Conservation (phyloP, 768 basidiomycete genomes). For the Suillus subaureus region DNA sequence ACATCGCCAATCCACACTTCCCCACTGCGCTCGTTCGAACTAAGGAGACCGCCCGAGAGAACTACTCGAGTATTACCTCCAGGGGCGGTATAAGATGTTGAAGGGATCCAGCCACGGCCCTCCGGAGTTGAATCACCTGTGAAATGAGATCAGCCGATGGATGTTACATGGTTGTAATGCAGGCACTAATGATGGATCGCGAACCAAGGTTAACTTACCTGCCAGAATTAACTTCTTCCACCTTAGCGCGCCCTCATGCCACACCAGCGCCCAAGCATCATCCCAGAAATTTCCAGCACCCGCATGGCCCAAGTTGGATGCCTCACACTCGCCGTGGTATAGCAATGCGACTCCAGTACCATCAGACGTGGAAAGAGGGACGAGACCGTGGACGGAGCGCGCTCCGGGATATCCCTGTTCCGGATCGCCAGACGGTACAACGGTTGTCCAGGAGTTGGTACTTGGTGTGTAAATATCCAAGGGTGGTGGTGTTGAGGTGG, state of each 20-base stretch:
- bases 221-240: slow-evolving; percentile 29
- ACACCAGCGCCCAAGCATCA: slow-evolving; percentile 40
- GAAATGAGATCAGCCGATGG: background rate
- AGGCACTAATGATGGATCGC: background rate
- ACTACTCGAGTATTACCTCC: slow-evolving; percentile 30
- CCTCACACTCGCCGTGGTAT: slow-evolving; percentile 39
- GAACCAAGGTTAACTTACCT: slow-evolving; percentile 7
- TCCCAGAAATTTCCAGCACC: slow-evolving; percentile 44
- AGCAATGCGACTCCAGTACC: slow-evolving; percentile 29
- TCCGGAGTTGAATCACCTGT: slow-evolving; percentile 24
- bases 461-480: slow-evolving; percentile 39
- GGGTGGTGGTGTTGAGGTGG: slow-evolving; percentile 21
- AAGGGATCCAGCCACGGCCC: slow-evolving; percentile 47
- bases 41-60: slow-evolving; percentile 43
- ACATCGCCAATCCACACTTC: slow-evolving; percentile 45
- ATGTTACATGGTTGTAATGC: background rate
- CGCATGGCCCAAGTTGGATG: slow-evolving; percentile 39
- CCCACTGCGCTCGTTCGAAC: slow-evolving; percentile 42
- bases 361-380: slow-evolving; percentile 20
- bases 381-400: slow-evolving; percentile 39
- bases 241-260: slow-evolving; percentile 16
- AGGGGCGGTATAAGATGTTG: slow-evolving; percentile 26
- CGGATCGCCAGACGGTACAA: slow-evolving; percentile 28
- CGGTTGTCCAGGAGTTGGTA: slow-evolving; percentile 24
- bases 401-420: slow-evolving; percentile 33